Evolutionary conservation across 1,139 yeast species (phyloP), one percentile per base, ranked within the genome.

Genomic region (Debaryomyces nepalensis): DNA sequence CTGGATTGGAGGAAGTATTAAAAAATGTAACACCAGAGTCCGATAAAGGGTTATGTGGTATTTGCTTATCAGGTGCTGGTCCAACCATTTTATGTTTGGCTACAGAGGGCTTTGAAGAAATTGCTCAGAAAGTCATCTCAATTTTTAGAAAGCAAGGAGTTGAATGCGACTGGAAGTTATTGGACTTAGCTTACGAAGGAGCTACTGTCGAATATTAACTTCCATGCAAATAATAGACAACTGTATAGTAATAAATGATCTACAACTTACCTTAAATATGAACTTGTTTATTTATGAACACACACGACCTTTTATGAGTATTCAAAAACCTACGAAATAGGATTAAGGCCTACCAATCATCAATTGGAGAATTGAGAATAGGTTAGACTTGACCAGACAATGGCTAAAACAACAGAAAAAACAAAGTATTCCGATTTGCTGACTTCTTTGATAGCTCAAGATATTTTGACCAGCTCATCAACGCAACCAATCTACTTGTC

Each of bases 21-120:
- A 70, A 81, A n/a, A 76, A 86, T 11, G 83, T 91, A 42, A 88
- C 95, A 0, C 98, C 98, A 26, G 75, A 79, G 29, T 73, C 87
- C 4, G 87, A 87, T 61, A 84, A 84, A 1, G 97, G 97, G 2
- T 75, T 91, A 36, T 75, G 95, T 51, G 99, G 99, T 39, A 89
- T 93, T 54, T 93, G 99, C 64, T 75, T 93, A 43, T 87, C 96
- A 14, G 99, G 99, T 40, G 99, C 99, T 4, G 99, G 99, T 1
- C 99, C 99, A 42, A 93, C 99, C 15, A 91, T 93, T 44, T 73
- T 93, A 54, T 96, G 97, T 41, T 76, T 93, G 50, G 99, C 99
- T 9, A 90, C 97, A 4, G 85, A 79, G 12, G 85, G 87, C 58
- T 93, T 82, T 57, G 97, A 90, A 8, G 75, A 69, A n/a, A 90